phyloP scores from a whole-genome alignment of 2,329 filamentous ascomycete species.

The Trichoderma guizhouense region DNA sequence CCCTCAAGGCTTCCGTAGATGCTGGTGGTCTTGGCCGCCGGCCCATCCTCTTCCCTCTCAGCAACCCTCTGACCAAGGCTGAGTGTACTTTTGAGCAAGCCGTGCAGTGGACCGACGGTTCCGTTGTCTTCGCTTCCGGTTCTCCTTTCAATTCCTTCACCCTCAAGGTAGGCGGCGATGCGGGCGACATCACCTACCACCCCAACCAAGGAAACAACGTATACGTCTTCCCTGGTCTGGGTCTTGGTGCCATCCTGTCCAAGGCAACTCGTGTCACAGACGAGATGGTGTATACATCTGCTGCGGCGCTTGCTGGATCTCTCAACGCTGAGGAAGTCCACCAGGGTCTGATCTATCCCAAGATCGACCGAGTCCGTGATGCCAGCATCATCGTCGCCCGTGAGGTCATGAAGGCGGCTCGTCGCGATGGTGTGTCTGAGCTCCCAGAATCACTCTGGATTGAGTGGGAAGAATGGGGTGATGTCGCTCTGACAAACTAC shows the following conservation, averaged over 20 bases:
- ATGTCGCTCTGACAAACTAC: constrained; percentile 57
- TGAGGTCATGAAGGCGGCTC: constrained; percentile 89
- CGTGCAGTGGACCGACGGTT: constrained; percentile 84
- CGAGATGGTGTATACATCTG: constrained; percentile 95
- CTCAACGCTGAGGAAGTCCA: constrained; percentile 79
- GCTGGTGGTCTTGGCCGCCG: constrained; percentile 65
- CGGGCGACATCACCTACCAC: constrained; percentile 62
- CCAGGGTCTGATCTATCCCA: constrained; percentile 83
- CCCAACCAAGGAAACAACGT: constrained; percentile 82
- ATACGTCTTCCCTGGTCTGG: constrained; percentile 96
- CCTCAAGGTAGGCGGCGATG: constrained; percentile 55
- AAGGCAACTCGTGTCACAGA: constrained; percentile 86
- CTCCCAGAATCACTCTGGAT: constrained; percentile 67
- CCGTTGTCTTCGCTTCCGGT: constrained; percentile 89
- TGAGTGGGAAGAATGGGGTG: constrained; percentile 70
- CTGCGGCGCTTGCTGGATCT: constrained; percentile 72
- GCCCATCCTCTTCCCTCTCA: constrained; percentile 93
- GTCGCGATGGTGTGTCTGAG: constrained; percentile 71
- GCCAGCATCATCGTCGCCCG: constrained; percentile 82
- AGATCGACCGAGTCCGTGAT: constrained; percentile 86
- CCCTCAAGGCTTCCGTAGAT: constrained; percentile 63
- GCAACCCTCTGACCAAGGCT: constrained; percentile 93
- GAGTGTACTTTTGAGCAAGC: constrained; percentile 98
- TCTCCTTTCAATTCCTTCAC: constrained; percentile 80
- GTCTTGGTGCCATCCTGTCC: constrained; percentile 86